Conservation (phyloP, 768 basidiomycete genomes). For the Mycena capillaripes region DNA sequence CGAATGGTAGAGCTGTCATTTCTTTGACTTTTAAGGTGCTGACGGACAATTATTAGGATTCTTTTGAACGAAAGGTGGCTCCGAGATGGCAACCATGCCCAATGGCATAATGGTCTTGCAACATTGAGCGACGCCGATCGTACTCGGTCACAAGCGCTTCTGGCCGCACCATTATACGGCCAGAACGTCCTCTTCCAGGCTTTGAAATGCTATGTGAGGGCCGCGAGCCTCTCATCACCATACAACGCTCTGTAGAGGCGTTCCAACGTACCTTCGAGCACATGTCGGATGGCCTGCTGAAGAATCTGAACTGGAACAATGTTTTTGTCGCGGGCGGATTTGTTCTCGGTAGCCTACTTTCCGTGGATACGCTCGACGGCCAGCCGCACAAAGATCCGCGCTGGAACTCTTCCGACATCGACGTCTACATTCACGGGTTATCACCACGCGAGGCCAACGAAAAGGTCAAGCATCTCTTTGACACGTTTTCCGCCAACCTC, state of each 20-base stretch:
- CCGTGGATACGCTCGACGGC: constrained; percentile 3
- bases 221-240: constrained; percentile 7
- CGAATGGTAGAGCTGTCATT: constrained; percentile 11
- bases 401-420: constrained; percentile 24
- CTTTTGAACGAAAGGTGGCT: constrained; percentile 24
- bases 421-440: constrained; percentile 25
- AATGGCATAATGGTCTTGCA: constrained; percentile 24
- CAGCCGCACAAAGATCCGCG: neutral
- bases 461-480: constrained; percentile 15
- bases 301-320: constrained; percentile 24
- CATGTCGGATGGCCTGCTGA: constrained; percentile 23
- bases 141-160: neutral
- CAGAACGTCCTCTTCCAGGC: neutral
- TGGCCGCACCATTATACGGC: constrained; percentile 7
- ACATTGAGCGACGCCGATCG: neutral
- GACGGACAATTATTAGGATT: neutral
- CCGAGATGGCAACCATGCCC: neutral
- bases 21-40: neutral
- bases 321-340: constrained; percentile 23
- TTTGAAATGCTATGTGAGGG: constrained; percentile 2
- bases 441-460: constrained; percentile 1
- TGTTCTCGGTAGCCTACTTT: constrained; percentile 12
- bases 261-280: constrained; percentile 19
- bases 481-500: constrained; percentile 21
- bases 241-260: constrained; percentile 19